These are phyloP conservation scores for Xylariaceae sp. DNA, from an alignment of 2,329 filamentous ascomycete species.

Conservation along the genomic window DNA sequence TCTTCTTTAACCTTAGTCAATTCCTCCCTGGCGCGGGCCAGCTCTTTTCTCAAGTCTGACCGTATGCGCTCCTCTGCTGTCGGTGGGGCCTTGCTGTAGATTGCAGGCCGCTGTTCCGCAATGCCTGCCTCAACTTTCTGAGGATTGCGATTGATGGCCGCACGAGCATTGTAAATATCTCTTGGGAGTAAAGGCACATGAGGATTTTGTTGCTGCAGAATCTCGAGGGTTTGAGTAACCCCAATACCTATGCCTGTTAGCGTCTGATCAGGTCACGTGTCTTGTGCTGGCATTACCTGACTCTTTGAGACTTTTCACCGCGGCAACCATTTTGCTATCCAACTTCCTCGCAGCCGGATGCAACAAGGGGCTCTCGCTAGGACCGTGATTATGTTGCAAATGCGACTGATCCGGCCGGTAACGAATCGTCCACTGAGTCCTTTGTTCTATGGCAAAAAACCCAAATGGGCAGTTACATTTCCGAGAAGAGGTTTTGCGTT, in stretches of 20 bases:
- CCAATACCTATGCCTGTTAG: slow-evolving; percentile 60
- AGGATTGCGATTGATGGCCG: slow-evolving; percentile 70
- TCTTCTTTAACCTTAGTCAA: slow-evolving; percentile 62
- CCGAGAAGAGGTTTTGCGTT: slow-evolving; percentile 70
- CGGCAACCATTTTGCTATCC: slow-evolving; percentile 71
- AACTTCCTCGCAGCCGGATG: slow-evolving; percentile 71
- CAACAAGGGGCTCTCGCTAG: slow-evolving; percentile 70
- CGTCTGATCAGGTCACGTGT: slow-evolving; percentile 35
- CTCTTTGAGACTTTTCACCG: slow-evolving; percentile 70
- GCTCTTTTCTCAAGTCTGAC: slow-evolving; percentile 65
- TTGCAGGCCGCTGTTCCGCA: slow-evolving; percentile 67
- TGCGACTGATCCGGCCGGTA: slow-evolving; percentile 67
- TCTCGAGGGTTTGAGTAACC: slow-evolving; percentile 70
- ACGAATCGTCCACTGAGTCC: slow-evolving; percentile 70
- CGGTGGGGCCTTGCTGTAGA: slow-evolving; percentile 70
- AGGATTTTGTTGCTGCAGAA: slow-evolving; percentile 68
- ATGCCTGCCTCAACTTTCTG: slow-evolving; percentile 65
- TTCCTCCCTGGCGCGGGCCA: slow-evolving; percentile 64
- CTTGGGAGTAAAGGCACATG: slow-evolving; percentile 68
- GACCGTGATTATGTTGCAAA: slow-evolving; percentile 68
- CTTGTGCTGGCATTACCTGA: slow-evolving; percentile 57
- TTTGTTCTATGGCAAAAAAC: slow-evolving; percentile 73
- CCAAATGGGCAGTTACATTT: slow-evolving; percentile 74
- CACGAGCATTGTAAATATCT: slow-evolving; percentile 72
- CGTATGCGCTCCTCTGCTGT: slow-evolving; percentile 70